A percentile compares a stretch with the other conserved stretches of the same genome.
These are phyloP conservation scores for Aspergillus bridgeri DNA, from an alignment of 495 filamentous ascomycete genomes.

Conservation along the genomic window DNA sequence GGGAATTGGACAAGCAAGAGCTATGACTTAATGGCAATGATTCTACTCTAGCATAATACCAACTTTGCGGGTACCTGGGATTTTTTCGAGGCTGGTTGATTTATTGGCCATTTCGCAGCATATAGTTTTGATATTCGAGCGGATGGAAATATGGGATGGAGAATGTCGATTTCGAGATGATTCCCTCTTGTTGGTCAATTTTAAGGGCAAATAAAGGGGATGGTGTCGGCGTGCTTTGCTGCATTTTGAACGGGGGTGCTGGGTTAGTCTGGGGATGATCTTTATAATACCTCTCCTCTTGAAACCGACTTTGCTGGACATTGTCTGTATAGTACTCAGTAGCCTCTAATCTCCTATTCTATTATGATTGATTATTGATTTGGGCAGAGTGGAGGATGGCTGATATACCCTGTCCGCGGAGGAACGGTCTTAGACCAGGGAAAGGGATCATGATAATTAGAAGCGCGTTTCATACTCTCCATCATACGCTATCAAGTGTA, in stretches of 20 bases:
- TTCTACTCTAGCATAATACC: neutral
- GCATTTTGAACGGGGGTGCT: neutral
- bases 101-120: neutral
- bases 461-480: too few relatives aligned
- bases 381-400: too few relatives aligned
- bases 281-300: too few relatives aligned
- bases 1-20: conserved; percentile 41
- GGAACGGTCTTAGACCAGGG: too few relatives aligned
- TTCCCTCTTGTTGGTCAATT: neutral
- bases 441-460: too few relatives aligned
- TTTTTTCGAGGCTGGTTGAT: neutral
- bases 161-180: neutral
- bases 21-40: conserved; percentile 21
- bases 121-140: neutral
- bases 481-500: too few relatives aligned
- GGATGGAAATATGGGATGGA: neutral
- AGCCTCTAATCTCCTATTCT: neutral
- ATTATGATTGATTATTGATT: too few relatives aligned
- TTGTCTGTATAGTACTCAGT: neutral
- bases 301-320: neutral
- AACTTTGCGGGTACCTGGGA: neutral
- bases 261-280: too few relatives aligned
- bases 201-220: neutral
- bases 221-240: neutral
- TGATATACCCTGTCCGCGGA: too few relatives aligned